phyloP scores from a whole-genome alignment of 2,329 filamentous ascomycete genomes.

The Ophiostoma sp. region DNA sequence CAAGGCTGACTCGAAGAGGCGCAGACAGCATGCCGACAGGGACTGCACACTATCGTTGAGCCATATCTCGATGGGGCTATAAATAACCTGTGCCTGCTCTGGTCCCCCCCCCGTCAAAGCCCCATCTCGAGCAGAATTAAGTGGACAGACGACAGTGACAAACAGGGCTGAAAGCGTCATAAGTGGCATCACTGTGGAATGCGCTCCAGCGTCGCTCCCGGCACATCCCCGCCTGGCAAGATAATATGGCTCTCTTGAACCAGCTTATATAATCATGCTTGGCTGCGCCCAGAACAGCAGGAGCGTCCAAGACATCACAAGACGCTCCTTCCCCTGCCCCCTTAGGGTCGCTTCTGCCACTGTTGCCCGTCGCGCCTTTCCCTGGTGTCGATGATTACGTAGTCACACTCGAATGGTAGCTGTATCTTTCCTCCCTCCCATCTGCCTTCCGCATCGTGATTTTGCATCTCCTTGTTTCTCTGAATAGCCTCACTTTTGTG shows the following conservation, averaged over 20 bases:
- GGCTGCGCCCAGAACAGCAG: not conserved
- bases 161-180: slow-evolving; percentile 5
- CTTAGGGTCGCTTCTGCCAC: not conserved
- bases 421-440: not conserved
- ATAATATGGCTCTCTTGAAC: no score
- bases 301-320: not conserved
- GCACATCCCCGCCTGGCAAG: no score
- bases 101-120: not conserved
- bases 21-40: not conserved
- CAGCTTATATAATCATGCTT: no score
- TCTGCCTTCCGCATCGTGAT: not conserved
- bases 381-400: not conserved
- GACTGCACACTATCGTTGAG: not conserved
- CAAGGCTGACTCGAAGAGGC: not conserved
- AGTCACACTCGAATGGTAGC: not conserved
- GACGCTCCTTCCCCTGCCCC: not conserved
- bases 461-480: not conserved
- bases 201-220: not conserved
- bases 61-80: not conserved
- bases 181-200: not conserved
- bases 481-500: slow-evolving; percentile 5
- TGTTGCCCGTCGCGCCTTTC: not conserved
- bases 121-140: not conserved
- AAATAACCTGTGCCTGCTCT: not conserved
- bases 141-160: not conserved